A percentile compares a stretch with the other conserved stretches of the same genome.
phyloP scores from a whole-genome alignment of 106 monocot species.

The Allium sativum region DNA sequence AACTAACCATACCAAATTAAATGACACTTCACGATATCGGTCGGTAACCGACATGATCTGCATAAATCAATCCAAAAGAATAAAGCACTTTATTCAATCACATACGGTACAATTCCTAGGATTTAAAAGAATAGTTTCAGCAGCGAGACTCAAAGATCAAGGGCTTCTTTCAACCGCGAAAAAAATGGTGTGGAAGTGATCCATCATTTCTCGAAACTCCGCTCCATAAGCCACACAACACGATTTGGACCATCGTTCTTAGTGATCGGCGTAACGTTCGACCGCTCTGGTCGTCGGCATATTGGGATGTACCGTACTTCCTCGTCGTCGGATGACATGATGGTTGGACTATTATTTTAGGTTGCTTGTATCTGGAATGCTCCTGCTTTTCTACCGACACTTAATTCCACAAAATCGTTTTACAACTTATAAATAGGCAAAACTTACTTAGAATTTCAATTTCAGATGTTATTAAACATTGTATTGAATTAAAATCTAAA shows the following conservation, averaged over 20 bases:
- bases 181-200: conserved; percentile 93
- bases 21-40: no score
- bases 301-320: conserved; percentile 39
- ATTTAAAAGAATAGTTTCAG: conserved; percentile 62
- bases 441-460: no score
- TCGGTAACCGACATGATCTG: no score
- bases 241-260: conserved; percentile 92
- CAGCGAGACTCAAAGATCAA: conserved; percentile 56
- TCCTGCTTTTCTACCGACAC: no score
- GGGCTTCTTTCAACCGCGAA: conserved; percentile 56
- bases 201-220: conserved; percentile 89
- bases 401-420: no score
- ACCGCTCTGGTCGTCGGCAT: conserved; percentile 57
- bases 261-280: conserved; percentile 71
- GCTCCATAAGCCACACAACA: conserved; percentile 70
- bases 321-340: conserved; percentile 18
- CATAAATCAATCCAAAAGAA: no score
- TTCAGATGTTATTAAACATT: no score
- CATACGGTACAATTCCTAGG: conserved; percentile 92
- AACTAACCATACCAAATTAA: no score
- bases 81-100: neutral
- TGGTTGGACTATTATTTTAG: no score
- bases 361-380: no score
- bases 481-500: no score
- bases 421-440: no score